These are phyloP conservation scores for Besnoitia besnoiti DNA, from an alignment of 169 alveolate genomes.

Conservation along the genomic window DNA sequence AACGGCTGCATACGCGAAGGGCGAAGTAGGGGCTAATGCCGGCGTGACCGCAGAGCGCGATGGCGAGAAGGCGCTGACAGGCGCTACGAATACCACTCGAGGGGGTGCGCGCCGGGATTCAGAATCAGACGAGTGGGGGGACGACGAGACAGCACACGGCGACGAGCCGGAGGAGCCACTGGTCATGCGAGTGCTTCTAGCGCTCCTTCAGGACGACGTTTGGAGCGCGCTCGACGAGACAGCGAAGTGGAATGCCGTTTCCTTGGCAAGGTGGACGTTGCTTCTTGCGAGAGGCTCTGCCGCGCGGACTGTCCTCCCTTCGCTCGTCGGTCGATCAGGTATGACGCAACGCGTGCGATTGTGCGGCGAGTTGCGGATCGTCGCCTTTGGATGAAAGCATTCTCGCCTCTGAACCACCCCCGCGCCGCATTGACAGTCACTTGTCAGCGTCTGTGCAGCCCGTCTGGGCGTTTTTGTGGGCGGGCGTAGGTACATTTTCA, in stretches of 20 bases:
- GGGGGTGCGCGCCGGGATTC: neutral
- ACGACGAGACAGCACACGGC: neutral
- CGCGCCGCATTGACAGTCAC: too few relatives aligned
- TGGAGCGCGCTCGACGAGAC: neutral
- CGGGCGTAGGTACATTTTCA: too few relatives aligned
- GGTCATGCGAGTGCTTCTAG: neutral
- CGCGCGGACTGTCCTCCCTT: neutral
- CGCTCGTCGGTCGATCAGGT: neutral
- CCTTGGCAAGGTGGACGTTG: neutral
- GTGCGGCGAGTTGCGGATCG: too few relatives aligned
- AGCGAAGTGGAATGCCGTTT: neutral
- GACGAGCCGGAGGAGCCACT: neutral
- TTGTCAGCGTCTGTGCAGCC: too few relatives aligned
- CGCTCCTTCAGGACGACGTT: neutral
- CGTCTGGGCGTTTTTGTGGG: too few relatives aligned
- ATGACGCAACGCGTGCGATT: too few relatives aligned
- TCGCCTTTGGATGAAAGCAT: too few relatives aligned
- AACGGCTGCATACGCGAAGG: too few relatives aligned
- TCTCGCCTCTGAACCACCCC: too few relatives aligned
- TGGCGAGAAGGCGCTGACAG: neutral
- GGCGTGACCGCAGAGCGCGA: neutral
- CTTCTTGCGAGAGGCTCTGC: neutral
- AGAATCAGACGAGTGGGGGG: neutral
- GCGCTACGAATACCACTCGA: neutral
- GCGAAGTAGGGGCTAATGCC: neutral